Evolutionary conservation across 2,329 filamentous ascomycete genomes (phyloP), one percentile per base, ranked within the genome.

Genomic region (Stachybotrys chlorohalonatus): DNA sequence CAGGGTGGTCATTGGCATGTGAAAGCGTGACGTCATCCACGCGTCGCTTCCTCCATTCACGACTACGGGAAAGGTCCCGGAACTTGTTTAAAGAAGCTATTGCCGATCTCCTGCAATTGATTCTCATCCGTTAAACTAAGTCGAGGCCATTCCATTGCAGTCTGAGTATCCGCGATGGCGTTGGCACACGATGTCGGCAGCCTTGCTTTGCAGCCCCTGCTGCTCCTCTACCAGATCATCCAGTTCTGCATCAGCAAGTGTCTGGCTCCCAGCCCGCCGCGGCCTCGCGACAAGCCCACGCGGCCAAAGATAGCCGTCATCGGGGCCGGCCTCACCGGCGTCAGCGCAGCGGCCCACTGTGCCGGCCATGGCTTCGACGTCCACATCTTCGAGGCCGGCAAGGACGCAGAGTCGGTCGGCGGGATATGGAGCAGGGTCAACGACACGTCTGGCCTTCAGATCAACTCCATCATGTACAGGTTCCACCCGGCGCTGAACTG

Each of bases 351-450:
- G 0, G 84, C 88, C 1, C 90, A 95, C 67, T 91, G 88, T 64
- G 83, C 92, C 42, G 90, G 90, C 1, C 88, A 94, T 81, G 89
- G 89, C 49, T 93, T 93, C 60, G 88, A 94, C 58, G 86, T 90
- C 7, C 79, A 81, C 17, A 81, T 95, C 46, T 95, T 95, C 60
- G 90, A 95, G 66, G 81, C 83, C 7, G 86, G 87, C 1, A n/a
- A 47, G 11, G 70, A 77, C 5, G 75, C 83, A 58, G 78, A 87
- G 15, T 76, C 82, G 30, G 68, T 95, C 0, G 89, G 89, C 15
- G 89, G 89, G 0, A 93, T 93, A 39, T 93, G 89, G 89, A 89
- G 84, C 64, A 80, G 81, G 68, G 88, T 94, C 47, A 93, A 94
- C 72, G 88, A 87, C 52, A 92, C 88, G 0, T 92, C 88, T 0